Conservation (phyloP, 352 stramenopile species). For the Albugo candida region DNA sequence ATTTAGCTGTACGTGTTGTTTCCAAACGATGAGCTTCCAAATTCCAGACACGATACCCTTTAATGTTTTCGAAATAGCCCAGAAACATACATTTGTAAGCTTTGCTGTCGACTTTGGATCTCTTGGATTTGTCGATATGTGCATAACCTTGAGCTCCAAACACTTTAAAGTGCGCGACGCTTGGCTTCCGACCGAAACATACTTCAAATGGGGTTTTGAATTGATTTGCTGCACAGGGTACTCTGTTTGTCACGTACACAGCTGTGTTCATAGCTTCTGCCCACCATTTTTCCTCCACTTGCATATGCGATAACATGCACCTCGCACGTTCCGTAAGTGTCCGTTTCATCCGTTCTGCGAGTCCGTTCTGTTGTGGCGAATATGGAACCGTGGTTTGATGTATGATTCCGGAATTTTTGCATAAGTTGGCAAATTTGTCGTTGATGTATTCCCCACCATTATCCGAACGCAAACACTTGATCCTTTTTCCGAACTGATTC, state of each 20-base stretch:
- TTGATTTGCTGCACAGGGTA: too few species aligned
- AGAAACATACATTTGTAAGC: conserved; percentile 12
- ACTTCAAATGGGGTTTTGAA: neutral
- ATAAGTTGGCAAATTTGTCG: neutral
- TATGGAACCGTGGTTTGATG: conserved; percentile 6
- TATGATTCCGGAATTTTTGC: too few species aligned
- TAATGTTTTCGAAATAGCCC: conserved; percentile 8
- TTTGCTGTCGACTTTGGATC: conserved; percentile 9
- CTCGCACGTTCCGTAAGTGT: conserved; percentile 6
- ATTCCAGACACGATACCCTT: conserved; percentile 9
- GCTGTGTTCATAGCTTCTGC: too few species aligned
- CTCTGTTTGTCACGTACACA: too few species aligned
- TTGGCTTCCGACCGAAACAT: too few species aligned
- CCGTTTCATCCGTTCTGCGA: conserved; percentile 10
- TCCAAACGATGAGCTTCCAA: neutral
- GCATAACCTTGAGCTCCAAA: conserved; percentile 7
- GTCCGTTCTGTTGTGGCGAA: conserved; percentile 9
- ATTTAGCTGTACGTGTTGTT: neutral
- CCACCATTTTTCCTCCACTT: neutral
- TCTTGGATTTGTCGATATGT: conserved; percentile 6
- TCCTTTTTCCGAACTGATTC: conserved; percentile 8
- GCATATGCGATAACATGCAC: conserved; percentile 7
- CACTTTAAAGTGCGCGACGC: conserved; percentile 1
- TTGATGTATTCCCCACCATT: conserved; percentile 14
- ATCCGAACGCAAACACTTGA: conserved; percentile 14